Evolutionary conservation across 2,329 filamentous ascomycete species (phyloP).

Genomic region (Penicillium occitanis): DNA sequence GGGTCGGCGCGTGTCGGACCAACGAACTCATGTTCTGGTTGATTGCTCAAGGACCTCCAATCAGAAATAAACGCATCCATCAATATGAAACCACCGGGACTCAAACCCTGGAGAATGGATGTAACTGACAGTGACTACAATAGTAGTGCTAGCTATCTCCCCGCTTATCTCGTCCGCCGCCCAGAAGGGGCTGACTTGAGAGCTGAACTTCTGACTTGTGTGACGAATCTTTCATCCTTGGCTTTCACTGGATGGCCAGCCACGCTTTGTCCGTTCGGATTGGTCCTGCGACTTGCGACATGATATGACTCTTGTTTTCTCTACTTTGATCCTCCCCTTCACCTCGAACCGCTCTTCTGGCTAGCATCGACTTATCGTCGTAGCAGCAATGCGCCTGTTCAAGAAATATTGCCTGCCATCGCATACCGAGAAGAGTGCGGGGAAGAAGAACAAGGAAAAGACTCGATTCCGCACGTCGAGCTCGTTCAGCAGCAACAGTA

Average conservation of each 20-base stretch:
- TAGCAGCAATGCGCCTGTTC: slow-evolving; percentile 14
- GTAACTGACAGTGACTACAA: not conserved
- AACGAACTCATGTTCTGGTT: not conserved
- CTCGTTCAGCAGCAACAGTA: not conserved
- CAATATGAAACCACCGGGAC: slow-evolving; percentile 2
- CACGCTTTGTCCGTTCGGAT: slow-evolving; percentile 3
- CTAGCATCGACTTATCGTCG: not conserved
- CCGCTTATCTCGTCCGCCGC: too few species aligned
- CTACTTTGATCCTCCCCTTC: not conserved
- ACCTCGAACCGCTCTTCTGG: not conserved
- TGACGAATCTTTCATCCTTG: slow-evolving; percentile 1
- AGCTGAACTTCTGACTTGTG: not conserved
- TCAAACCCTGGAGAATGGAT: not conserved
- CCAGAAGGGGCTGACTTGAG: not conserved
- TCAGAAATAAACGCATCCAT: not conserved
- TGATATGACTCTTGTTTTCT: not conserved
- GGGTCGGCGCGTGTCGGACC: not conserved
- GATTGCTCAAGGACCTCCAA: not conserved
- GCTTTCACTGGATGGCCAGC: not conserved
- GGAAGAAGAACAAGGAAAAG: slow-evolving; percentile 9
- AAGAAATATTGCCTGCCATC: slow-evolving; percentile 10
- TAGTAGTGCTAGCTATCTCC: not conserved
- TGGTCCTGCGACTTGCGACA: not conserved
- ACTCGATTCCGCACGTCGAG: not conserved
- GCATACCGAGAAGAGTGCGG: slow-evolving; percentile 7